Conservation (phyloP, 1,139 yeast genomes). For the Candida dubliniensis region DNA sequence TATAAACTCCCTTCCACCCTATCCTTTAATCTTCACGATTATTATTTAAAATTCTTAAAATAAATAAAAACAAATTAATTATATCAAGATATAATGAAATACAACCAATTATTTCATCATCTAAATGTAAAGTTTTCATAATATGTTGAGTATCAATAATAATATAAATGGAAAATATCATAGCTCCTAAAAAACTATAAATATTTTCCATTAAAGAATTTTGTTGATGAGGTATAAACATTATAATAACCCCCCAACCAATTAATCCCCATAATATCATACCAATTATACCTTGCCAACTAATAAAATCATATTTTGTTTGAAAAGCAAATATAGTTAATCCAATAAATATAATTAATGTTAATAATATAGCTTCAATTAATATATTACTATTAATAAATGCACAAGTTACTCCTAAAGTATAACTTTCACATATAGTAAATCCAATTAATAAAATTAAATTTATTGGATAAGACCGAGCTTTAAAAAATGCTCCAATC, state of each 20-base stretch:
- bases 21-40: slow-evolving; percentile 16
- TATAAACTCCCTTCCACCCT: background rate
- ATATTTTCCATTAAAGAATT: slow-evolving; percentile 23
- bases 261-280: slow-evolving; percentile 67
- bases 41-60: slow-evolving; percentile 65
- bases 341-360: slow-evolving; percentile 70
- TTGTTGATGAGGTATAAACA: slow-evolving; percentile 60
- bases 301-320: slow-evolving; percentile 75
- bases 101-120: slow-evolving; percentile 81
- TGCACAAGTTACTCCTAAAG: slow-evolving; percentile 67
- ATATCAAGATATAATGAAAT: slow-evolving; percentile 78
- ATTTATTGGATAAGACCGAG: slow-evolving; percentile 63
- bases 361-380: slow-evolving; percentile 69
- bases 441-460: slow-evolving; percentile 61
- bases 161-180: slow-evolving; percentile 70
- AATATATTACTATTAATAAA: slow-evolving; percentile 64
- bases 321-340: slow-evolving; percentile 78
- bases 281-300: slow-evolving; percentile 67
- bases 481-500: slow-evolving; percentile 59
- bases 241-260: slow-evolving; percentile 67
- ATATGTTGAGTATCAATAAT: slow-evolving; percentile 81
- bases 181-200: slow-evolving; percentile 73
- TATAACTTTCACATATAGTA: slow-evolving; percentile 74
- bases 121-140: slow-evolving; percentile 78
- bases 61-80: slow-evolving; percentile 74